A percentile compares a stretch with the other conserved stretches of the same genome.
Evolutionary conservation across 2,329 filamentous ascomycete species (phyloP).

Genomic region (Ciborinia camelliae): DNA sequence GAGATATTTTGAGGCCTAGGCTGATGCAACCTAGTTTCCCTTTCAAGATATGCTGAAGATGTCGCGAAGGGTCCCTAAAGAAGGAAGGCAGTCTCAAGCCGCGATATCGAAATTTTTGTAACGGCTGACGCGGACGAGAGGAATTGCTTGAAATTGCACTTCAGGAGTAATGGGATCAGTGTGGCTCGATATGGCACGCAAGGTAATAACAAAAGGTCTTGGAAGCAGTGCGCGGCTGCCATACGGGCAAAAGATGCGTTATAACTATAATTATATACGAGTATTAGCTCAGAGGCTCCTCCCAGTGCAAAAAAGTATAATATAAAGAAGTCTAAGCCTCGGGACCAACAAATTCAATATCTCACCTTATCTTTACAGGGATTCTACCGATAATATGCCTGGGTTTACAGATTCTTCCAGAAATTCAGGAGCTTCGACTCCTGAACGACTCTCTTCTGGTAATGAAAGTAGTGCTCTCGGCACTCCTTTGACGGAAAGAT

Average conservation of each 20-base stretch:
- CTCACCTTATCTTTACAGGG: constrained; percentile 19
- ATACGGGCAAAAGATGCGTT: background rate
- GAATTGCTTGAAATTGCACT: constrained; percentile 8
- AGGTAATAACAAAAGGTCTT: constrained; percentile 9
- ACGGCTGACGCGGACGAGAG: constrained; percentile 13
- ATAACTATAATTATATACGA: constrained; percentile 16
- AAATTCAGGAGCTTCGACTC: constrained; percentile 28
- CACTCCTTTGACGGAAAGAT: constrained; percentile 31
- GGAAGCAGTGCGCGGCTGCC: constrained; percentile 6
- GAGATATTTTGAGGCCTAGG: background rate
- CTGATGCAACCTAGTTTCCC: constrained; percentile 12
- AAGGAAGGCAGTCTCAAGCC: constrained; percentile 16
- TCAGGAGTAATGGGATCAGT: constrained; percentile 2
- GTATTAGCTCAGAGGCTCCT: constrained; percentile 7
- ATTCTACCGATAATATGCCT: constrained; percentile 19
- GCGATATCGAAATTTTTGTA: constrained; percentile 14
- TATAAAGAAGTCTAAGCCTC: constrained; percentile 12
- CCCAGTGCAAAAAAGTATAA: constrained; percentile 16
- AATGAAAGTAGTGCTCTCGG: constrained; percentile 26
- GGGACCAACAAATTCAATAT: constrained; percentile 3
- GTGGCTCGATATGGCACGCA: constrained; percentile 18
- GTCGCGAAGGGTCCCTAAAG: background rate
- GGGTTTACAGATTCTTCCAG: constrained; percentile 28
- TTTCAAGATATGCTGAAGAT: constrained; percentile 11
- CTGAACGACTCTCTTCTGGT: constrained; percentile 23